Evolutionary conservation across 331 rosid genomes (phyloP).

Genomic region (Malus hybrid): DNA sequence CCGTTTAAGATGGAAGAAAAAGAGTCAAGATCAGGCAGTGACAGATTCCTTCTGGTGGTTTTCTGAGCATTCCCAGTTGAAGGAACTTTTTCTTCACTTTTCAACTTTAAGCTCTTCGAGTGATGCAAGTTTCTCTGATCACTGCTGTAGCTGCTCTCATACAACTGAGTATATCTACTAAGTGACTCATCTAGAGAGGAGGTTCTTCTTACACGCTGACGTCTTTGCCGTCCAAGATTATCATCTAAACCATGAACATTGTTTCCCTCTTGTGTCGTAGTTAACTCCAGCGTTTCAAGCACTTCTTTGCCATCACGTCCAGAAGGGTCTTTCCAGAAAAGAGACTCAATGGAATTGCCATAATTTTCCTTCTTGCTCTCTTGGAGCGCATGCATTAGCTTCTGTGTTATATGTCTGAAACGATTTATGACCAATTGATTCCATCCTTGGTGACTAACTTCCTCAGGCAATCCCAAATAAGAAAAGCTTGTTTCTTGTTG

Average conservation of each 20-base stretch:
- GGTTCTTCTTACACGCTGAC: slow-evolving; percentile 35
- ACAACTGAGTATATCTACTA: slow-evolving; percentile 61
- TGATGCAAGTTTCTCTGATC: slow-evolving; percentile 30
- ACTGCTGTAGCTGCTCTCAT: slow-evolving; percentile 38
- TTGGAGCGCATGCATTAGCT: slow-evolving; percentile 58
- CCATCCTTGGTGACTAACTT: slow-evolving; percentile 61
- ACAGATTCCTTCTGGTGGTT: slow-evolving; percentile 57
- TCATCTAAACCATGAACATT: slow-evolving; percentile 20
- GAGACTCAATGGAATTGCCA: slow-evolving; percentile 22
- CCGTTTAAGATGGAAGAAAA: slow-evolving; percentile 53
- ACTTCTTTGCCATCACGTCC: slow-evolving; percentile 31
- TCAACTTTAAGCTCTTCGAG: slow-evolving; percentile 56
- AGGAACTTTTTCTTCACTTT: slow-evolving; percentile 42
- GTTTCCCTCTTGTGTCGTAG: slow-evolving; percentile 17
- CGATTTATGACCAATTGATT: slow-evolving; percentile 71
- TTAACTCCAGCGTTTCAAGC: slow-evolving; percentile 20
- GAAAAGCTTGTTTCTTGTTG: slow-evolving; percentile 18
- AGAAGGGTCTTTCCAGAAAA: slow-evolving; percentile 9
- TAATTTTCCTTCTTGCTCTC: slow-evolving; percentile 48
- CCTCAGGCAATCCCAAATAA: slow-evolving; percentile 25
- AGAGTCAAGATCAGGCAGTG: slow-evolving; percentile 68
- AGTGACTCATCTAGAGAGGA: slow-evolving; percentile 59
- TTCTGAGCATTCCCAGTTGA: slow-evolving; percentile 29
- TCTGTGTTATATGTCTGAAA: slow-evolving; percentile 65
- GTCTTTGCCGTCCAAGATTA: slow-evolving; percentile 25